Evolutionary conservation across 495 filamentous ascomycete genomes (phyloP), one percentile per base, ranked within the genome.

Genomic region (Aspergillus indologenus): DNA sequence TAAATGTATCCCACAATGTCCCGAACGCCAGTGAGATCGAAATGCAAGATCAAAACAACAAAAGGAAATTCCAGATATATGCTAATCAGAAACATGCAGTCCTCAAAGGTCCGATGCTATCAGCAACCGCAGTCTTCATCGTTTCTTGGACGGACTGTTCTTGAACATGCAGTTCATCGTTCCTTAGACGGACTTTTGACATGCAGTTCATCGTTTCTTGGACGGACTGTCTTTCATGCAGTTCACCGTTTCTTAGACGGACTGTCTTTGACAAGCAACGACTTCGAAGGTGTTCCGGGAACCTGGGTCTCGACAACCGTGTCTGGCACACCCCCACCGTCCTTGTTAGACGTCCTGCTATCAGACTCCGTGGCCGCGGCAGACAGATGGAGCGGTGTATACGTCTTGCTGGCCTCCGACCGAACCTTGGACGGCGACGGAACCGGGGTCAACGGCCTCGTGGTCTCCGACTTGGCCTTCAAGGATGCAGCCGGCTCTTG

Each of bases 401-500:
- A 29, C 14, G 48, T 3, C 24, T 31, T 31, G 20, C 12, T 14
- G 4, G 23, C 14, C 18, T 31, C n/a, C 12, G 21, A 9, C 2
- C 7, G 31, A 24, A 21, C 47, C 11, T 23, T 31, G 48, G 48
- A 51, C 22, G 48, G 18, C 3, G 48, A 18, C 2, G 23, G 5
- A 15, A 29, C 8, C 1, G 48, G 48, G 2, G 34, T 40, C 5
- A 6, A 2, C 12, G 34, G 34, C 12, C 12, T 7, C 2, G 34
- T 14, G 12, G 34, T 9, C 34, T 40, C 34, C 24, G 26, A 15
- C 2, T 43, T 44, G 6, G 45, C 6, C 18, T 21, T 18, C 14
- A 20, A 15, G 20, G 21, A 19, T 43, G 19, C 12, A 15, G 20
- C 23, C 22, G 52, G 61, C 23, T 72, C 67, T 60, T 75, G 72